Conservation (phyloP, 176 grass and related monocot genomes). For the Pharus latifolius region DNA sequence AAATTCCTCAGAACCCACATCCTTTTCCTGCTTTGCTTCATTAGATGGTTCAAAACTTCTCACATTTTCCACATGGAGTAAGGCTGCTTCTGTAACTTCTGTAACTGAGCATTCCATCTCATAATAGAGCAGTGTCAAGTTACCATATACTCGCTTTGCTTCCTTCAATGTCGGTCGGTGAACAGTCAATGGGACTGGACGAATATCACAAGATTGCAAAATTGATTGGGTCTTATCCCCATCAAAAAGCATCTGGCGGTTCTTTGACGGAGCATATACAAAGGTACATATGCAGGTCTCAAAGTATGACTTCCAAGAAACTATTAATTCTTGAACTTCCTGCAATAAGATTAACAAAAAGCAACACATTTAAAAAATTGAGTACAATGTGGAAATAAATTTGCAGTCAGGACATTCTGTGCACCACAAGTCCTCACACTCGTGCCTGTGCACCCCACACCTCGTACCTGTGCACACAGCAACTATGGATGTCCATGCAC, state of each 20-base stretch:
- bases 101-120: conserved; percentile 26
- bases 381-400: background rate
- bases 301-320: conserved; percentile 86
- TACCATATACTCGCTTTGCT: conserved; percentile 69
- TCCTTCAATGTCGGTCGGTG: conserved; percentile 90
- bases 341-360: conserved; percentile 16
- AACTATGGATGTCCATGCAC: too few species aligned
- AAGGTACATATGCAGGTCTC: conserved; percentile 51
- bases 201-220: conserved; percentile 49
- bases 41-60: conserved; percentile 11
- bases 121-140: conserved; percentile 52
- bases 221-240: conserved; percentile 44
- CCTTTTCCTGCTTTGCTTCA: conserved; percentile 25
- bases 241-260: conserved; percentile 73
- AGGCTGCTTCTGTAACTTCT: conserved; percentile 24
- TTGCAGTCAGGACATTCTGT: too few species aligned
- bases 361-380: background rate
- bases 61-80: conserved; percentile 18
- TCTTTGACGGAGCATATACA: conserved; percentile 75
- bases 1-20: conserved; percentile 17
- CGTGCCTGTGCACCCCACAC: too few species aligned
- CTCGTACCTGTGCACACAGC: too few species aligned
- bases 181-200: conserved; percentile 67
- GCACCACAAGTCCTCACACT: too few species aligned
- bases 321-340: conserved; percentile 81